phyloP scores from a whole-genome alignment of 2,329 filamentous ascomycete genomes.

The Monosporascus sp. region DNA sequence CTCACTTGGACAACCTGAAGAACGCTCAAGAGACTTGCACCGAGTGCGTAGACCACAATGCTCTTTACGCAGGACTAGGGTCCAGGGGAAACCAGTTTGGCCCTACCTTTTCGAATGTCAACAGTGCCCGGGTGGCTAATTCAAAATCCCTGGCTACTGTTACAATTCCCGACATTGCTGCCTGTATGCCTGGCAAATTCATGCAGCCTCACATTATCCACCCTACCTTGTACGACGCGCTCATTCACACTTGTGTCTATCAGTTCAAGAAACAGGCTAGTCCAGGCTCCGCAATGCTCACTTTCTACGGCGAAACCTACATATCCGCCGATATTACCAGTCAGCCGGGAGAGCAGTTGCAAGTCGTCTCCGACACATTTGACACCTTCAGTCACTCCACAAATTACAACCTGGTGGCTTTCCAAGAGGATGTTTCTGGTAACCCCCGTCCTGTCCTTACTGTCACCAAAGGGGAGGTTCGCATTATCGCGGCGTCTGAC shows the following conservation, averaged over 20 bases:
- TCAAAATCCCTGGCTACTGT: not conserved
- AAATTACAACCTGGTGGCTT: not conserved
- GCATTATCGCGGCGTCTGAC: not conserved
- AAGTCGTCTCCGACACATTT: not conserved
- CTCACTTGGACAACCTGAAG: no score
- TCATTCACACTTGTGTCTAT: not conserved
- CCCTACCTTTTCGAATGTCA: not conserved
- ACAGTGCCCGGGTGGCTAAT: not conserved
- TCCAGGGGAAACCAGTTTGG: slow-evolving; percentile 2
- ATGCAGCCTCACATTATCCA: slow-evolving; percentile 5
- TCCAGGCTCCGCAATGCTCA: slow-evolving; percentile 1
- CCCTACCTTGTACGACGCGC: slow-evolving; percentile 1
- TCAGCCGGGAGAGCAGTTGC: not conserved
- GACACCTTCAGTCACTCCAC: not conserved
- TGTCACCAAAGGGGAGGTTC: not conserved
- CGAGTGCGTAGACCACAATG: no score
- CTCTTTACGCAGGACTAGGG: no score
- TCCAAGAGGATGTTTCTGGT: not conserved
- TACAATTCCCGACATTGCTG: slow-evolving; percentile 1
- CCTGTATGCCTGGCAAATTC: slow-evolving; percentile 1
- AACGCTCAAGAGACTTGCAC: no score
- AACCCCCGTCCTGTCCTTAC: not conserved
- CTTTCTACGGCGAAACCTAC: not conserved
- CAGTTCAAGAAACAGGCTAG: not conserved
- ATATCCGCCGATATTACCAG: slow-evolving; percentile 1